Percentiles rank a stretch among this genome's conserved stretches.
phyloP scores from a whole-genome alignment of 1,284 basidiomycete species.

The Rhodofomes roseus region DNA sequence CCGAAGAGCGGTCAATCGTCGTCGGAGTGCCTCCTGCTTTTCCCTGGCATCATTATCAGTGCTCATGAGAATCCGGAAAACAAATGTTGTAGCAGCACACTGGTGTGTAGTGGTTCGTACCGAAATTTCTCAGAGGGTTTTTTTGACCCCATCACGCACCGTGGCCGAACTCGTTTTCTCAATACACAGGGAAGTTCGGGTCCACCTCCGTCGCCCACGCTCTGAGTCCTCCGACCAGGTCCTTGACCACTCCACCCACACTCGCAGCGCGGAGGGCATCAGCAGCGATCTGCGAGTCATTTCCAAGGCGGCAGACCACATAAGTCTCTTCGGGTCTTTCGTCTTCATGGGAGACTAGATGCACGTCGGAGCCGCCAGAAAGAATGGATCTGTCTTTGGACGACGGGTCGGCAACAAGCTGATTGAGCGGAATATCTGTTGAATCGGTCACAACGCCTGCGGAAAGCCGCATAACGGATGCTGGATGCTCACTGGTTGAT shows the following conservation, averaged over 20 bases:
- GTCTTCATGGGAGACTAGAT: constrained; percentile 11
- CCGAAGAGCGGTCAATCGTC: no score
- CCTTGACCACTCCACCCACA: constrained; percentile 43
- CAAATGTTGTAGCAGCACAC: no score
- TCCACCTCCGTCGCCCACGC: constrained; percentile 78
- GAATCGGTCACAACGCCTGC: background rate
- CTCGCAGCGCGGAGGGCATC: constrained; percentile 54
- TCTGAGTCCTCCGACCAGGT: constrained; percentile 76
- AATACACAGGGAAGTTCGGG: constrained; percentile 77
- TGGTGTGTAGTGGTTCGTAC: no score
- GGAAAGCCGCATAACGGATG: no score
- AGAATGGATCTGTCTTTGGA: background rate
- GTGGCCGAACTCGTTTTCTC: constrained; percentile 14
- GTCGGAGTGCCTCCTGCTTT: no score
- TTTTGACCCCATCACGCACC: no score
- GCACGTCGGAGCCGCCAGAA: constrained; percentile 29
- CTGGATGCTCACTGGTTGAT: constrained; percentile 68
- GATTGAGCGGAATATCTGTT: constrained; percentile 65
- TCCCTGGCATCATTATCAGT: no score
- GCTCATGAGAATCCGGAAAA: no score
- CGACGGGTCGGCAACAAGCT: constrained; percentile 58
- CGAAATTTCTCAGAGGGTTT: no score
- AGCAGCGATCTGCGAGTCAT: constrained; percentile 90
- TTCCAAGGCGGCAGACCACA: constrained; percentile 87
- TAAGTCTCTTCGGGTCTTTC: constrained; percentile 24